phyloP scores from a whole-genome alignment of 2,329 filamentous ascomycete genomes.

The Epichloe hybrida region DNA sequence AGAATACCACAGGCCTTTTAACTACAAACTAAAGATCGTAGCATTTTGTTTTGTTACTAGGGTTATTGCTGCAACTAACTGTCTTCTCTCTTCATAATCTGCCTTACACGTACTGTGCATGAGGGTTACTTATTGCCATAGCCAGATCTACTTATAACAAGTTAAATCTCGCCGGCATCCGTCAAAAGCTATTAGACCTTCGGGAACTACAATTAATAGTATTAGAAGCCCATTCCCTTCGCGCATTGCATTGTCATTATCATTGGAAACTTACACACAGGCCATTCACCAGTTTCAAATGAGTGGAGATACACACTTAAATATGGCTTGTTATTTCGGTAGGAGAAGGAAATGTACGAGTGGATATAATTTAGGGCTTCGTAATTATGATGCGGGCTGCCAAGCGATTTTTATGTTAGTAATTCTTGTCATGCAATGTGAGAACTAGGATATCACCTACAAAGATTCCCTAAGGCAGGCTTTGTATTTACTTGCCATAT shows the following conservation, averaged over 20 bases:
- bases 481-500: background rate
- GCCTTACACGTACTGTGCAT: too few relatives aligned
- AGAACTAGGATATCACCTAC: background rate
- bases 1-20: too few relatives aligned
- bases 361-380: background rate
- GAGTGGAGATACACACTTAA: background rate
- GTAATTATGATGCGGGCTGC: background rate
- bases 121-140: too few relatives aligned
- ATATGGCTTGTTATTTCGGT: background rate
- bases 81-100: too few relatives aligned
- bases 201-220: background rate
- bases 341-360: background rate
- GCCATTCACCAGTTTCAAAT: background rate
- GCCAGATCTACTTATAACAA: too few relatives aligned
- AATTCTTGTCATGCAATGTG: too few relatives aligned
- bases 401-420: too few relatives aligned
- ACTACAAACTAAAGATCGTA: too few relatives aligned
- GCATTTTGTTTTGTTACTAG: too few relatives aligned
- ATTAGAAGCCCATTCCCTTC: background rate
- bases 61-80: too few relatives aligned
- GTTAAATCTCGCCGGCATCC: too few relatives aligned
- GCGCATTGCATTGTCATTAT: background rate
- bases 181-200: background rate
- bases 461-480: background rate
- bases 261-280: background rate